These are phyloP conservation scores for Ophiosphaerella herpotricha DNA, from an alignment of 2,329 filamentous ascomycete genomes.

Conservation along the genomic window DNA sequence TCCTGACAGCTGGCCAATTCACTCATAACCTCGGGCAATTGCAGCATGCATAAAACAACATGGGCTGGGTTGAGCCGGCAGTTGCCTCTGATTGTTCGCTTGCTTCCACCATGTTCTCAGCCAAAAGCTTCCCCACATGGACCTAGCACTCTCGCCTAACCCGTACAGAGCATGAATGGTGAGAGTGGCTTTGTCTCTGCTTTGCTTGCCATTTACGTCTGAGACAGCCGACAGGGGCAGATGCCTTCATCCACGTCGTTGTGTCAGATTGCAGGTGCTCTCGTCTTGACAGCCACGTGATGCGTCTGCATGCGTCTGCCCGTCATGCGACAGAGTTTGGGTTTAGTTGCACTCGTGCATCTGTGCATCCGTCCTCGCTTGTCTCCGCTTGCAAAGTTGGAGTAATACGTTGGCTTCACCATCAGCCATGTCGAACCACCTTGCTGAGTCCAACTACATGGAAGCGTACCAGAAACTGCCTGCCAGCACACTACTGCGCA, in stretches of 20 bases:
- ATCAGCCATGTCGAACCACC: too few relatives aligned
- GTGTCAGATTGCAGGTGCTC: neutral
- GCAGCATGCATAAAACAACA: neutral
- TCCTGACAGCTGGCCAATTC: slow-evolving; percentile 29
- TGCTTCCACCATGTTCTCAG: neutral
- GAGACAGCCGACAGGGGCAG: slow-evolving; percentile 3
- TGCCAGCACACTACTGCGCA: neutral
- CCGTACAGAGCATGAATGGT: slow-evolving; percentile 3
- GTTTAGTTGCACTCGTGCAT: too few relatives aligned
- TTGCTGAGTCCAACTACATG: too few relatives aligned
- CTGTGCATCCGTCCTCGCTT: too few relatives aligned
- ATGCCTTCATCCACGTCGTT: too few relatives aligned
- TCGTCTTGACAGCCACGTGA: neutral
- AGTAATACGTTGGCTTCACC: too few relatives aligned
- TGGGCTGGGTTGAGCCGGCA: slow-evolving; percentile 1
- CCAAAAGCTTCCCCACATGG: slow-evolving; percentile 1
- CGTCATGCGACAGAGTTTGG: too few relatives aligned
- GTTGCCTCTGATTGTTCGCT: neutral
- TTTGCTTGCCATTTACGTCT: slow-evolving; percentile 3
- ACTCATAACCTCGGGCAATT: neutral
- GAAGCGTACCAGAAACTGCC: neutral
- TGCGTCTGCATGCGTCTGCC: too few relatives aligned
- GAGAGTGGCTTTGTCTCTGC: slow-evolving; percentile 4
- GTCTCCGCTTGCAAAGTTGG: too few relatives aligned
- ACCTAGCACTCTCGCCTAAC: neutral